Percentiles rank a stretch among this genome's conserved stretches.
phyloP scores from a whole-genome alignment of 176 grass and related monocot genomes.

The Musa beccarii region DNA sequence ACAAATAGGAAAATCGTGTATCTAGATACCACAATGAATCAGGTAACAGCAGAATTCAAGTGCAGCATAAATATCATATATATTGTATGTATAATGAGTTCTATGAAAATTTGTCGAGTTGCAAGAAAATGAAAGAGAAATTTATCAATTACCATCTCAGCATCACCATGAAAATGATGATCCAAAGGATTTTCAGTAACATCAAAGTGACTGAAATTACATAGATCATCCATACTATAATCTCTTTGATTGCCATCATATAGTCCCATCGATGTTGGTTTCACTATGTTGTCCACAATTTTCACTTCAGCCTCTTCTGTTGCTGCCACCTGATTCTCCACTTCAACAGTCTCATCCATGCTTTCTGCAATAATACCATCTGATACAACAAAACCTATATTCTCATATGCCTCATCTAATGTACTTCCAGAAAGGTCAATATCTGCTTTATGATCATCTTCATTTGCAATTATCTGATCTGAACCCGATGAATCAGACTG shows the following conservation, averaged over 20 bases:
- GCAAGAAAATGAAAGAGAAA: not conserved
- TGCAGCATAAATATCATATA: not conserved
- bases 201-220: slow-evolving; percentile 86
- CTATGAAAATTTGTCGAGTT: not conserved
- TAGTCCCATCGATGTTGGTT: slow-evolving; percentile 25
- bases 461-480: slow-evolving; percentile 43
- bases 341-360: not conserved
- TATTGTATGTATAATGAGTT: not conserved
- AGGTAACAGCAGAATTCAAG: no score
- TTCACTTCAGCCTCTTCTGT: slow-evolving; percentile 18
- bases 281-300: slow-evolving; percentile 23
- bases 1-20: not conserved
- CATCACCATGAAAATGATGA: slow-evolving; percentile 71
- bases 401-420: slow-evolving; percentile 4
- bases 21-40: no score
- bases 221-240: slow-evolving; percentile 14
- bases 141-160: slow-evolving; percentile 30
- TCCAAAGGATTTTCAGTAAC: slow-evolving; percentile 60
- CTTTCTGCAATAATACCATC: slow-evolving; percentile 19
- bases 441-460: slow-evolving; percentile 42
- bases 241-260: slow-evolving; percentile 13
- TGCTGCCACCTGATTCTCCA: slow-evolving; percentile 22
- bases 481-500: slow-evolving; percentile 48
- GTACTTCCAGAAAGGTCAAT: slow-evolving; percentile 48
- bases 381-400: slow-evolving; percentile 37